Percentiles rank a stretch among this genome's conserved stretches.
These are phyloP conservation scores for Rosa persica DNA, from an alignment of 306 rosid genomes.

Conservation along the genomic window DNA sequence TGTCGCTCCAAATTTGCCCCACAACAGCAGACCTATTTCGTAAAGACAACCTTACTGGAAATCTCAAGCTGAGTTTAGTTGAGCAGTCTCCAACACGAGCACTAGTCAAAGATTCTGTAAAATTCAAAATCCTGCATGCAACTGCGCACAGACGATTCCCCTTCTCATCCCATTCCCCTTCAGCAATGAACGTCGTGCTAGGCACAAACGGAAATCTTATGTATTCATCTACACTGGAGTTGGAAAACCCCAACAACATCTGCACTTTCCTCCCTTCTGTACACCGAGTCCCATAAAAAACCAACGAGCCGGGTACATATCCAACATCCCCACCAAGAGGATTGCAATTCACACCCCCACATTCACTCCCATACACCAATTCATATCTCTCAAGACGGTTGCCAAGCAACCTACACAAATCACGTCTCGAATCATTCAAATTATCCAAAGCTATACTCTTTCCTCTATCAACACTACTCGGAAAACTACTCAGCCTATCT, in stretches of 20 bases:
- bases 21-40: slow-evolving; percentile 52
- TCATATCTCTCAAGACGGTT: slow-evolving; percentile 40
- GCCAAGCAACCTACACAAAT: slow-evolving; percentile 41
- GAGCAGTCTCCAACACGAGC: slow-evolving; percentile 73
- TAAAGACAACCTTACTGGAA: slow-evolving; percentile 56
- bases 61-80: slow-evolving; percentile 46
- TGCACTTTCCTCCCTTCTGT: slow-evolving; percentile 45
- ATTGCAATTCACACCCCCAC: slow-evolving; percentile 50
- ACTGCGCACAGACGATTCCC: slow-evolving; percentile 52
- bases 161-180: slow-evolving; percentile 81
- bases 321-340: slow-evolving; percentile 48
- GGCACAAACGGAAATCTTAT: slow-evolving; percentile 51
- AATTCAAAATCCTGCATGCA: slow-evolving; percentile 67
- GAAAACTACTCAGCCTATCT: slow-evolving; percentile 41
- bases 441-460: slow-evolving; percentile 30
- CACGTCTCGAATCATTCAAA: slow-evolving; percentile 17
- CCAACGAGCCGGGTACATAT: slow-evolving; percentile 44
- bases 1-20: slow-evolving; percentile 70
- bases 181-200: slow-evolving; percentile 51
- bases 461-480: slow-evolving; percentile 31
- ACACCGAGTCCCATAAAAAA: slow-evolving; percentile 43
- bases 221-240: slow-evolving; percentile 20
- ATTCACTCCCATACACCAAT: slow-evolving; percentile 54
- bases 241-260: slow-evolving; percentile 62
- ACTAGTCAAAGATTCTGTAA: slow-evolving; percentile 33